Evolutionary conservation across 148 eudicot species (phyloP), one percentile per base, ranked within the genome.

Genomic region (Camellia granthamiana): DNA sequence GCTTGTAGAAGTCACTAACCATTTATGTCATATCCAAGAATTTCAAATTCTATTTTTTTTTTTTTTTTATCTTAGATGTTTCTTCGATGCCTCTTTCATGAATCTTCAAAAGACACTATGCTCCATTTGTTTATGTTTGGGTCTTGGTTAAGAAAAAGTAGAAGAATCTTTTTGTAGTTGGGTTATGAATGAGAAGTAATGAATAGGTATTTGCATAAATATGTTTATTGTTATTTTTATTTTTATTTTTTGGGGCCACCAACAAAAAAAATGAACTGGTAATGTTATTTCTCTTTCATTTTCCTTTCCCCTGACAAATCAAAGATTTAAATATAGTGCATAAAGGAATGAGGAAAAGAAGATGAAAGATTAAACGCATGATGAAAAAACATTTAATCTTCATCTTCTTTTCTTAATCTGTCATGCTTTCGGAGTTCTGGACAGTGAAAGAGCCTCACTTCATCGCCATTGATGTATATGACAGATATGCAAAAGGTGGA

Each of bases 401-500:
- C 3, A 7, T 51, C 11, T 13, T 23, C 7, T 38, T 59, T 47
- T 77, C 23, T 6, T 64, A 30, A 38, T 21, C 30, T 30, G 9
- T 51, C 23, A 51, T 30, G 11, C 62, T 63, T 54, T 51, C 23
- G 14, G n/a, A 38, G 49, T 52, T 16, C 41, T 13, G 3, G 61
- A 3, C 56, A 67, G 72, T 64, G 68, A 47, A 68, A 67, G 77
- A n/a, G 3, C 56, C 69, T 41, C 58, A 78, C 18, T 23, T 80
- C 47, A 54, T 18, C 16, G 23, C 51, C 44, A 2, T 82, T 74
- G 16, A 46, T 85, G 30, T 59, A 65, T 61, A 42, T 76, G 42
- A 82, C 81, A 90, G 96, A 80, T 93, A 92, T 75, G 86, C 88
- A 43, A 87, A 71, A 42, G 84, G 69, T 55, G 98, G 98, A 72